phyloP scores from a whole-genome alignment of 306 rosid genomes.

The Senna siamea region DNA sequence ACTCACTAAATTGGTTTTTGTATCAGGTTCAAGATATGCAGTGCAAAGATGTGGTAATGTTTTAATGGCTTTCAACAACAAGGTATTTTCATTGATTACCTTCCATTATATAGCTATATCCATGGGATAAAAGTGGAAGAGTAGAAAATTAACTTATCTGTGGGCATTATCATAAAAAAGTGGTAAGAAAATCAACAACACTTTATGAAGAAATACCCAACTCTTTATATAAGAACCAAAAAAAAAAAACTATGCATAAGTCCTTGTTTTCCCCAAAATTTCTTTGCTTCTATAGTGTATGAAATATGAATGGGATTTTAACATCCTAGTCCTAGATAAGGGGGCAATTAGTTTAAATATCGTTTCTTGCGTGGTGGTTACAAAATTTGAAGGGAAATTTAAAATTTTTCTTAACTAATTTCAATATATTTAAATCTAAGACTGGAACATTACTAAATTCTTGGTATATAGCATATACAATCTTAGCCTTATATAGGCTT shows the following conservation, averaged over 20 bases:
- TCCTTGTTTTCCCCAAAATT: neutral
- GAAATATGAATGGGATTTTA: neutral
- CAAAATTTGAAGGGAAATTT: no score
- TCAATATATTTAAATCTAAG: no score
- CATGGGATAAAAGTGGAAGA: constrained; percentile 20
- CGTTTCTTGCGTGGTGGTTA: no score
- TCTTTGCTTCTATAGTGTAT: neutral
- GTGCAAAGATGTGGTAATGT: constrained; percentile 94
- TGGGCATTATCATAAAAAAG: neutral
- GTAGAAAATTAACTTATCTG: neutral
- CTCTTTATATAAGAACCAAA: neutral
- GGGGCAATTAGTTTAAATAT: no score
- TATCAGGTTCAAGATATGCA: constrained; percentile 95
- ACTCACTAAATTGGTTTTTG: constrained; percentile 47
- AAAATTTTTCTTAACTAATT: no score
- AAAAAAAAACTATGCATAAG: no score
- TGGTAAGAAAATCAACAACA: neutral
- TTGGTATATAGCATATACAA: no score
- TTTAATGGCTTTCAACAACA: constrained; percentile 94
- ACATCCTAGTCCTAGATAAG: no score
- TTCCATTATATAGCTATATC: neutral
- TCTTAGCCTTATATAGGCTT: no score
- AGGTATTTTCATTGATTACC: constrained; percentile 52
- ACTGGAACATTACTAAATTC: no score
- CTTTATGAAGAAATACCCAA: neutral